These are phyloP conservation scores for Paraglomus brasilianum DNA, from an alignment of 192 early-diverging fungal species.

Conservation along the genomic window DNA sequence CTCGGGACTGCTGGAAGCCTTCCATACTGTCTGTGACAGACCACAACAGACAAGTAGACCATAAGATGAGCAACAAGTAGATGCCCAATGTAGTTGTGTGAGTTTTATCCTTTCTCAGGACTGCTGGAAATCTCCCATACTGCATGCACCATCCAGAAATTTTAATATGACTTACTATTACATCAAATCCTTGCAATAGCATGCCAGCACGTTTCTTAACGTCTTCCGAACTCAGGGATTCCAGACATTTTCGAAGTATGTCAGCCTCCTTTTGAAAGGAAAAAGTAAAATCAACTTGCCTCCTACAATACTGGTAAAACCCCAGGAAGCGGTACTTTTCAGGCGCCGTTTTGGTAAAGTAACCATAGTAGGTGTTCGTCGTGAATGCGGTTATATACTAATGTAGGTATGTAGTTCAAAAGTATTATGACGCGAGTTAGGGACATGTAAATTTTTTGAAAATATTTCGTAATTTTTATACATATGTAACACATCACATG, in stretches of 20 bases:
- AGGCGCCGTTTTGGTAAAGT: slow-evolving; percentile 29
- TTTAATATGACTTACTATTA: slow-evolving; percentile 11
- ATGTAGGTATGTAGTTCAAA: no score
- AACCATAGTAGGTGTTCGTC: no score
- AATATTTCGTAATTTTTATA: no score
- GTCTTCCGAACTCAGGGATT: slow-evolving; percentile 13
- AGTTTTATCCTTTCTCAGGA: slow-evolving; percentile 16
- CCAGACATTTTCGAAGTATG: slow-evolving; percentile 19
- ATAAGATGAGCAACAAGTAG: slow-evolving; percentile 8
- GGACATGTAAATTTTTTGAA: no score
- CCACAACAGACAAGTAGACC: slow-evolving; percentile 24
- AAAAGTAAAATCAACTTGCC: slow-evolving; percentile 3
- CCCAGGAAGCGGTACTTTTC: slow-evolving; percentile 33
- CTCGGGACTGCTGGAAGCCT: slow-evolving; percentile 26
- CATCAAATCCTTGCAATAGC: slow-evolving; percentile 4
- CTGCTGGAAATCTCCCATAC: neutral
- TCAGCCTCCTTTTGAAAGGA: slow-evolving; percentile 6
- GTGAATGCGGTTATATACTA: no score
- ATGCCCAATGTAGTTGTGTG: slow-evolving; percentile 25
- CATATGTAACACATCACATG: no score
- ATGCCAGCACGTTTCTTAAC: neutral
- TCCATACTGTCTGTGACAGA: slow-evolving; percentile 19
- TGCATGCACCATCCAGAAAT: neutral
- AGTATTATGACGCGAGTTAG: no score
- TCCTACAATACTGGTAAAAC: slow-evolving; percentile 29